phyloP scores from a whole-genome alignment of 2,329 filamentous ascomycete species.

The Xylaria sp. region DNA sequence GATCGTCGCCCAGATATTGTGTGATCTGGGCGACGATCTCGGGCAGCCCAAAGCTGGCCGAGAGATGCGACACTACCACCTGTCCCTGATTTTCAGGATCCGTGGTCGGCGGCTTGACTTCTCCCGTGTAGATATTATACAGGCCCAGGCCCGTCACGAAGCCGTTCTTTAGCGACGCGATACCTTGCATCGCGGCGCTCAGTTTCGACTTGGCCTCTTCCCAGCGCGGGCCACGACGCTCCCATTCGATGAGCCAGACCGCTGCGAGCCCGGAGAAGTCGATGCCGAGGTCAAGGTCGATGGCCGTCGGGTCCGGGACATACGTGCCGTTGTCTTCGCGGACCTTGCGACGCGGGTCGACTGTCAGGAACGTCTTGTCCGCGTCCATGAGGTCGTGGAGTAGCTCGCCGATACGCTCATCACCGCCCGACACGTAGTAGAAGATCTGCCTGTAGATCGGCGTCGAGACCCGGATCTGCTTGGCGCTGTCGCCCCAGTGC shows the following conservation, averaged over 20 bases:
- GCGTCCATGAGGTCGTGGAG: conserved; percentile 64
- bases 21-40: conserved; percentile 68
- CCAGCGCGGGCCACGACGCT: conserved; percentile 65
- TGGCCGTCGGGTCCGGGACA: conserved; percentile 56
- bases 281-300: conserved; percentile 66
- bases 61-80: conserved; percentile 66
- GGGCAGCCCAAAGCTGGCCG: conserved; percentile 67
- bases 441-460: conserved; percentile 68
- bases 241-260: conserved; percentile 70
- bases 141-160: conserved; percentile 67
- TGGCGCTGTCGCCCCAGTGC: conserved; percentile 70
- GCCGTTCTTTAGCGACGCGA: conserved; percentile 66
- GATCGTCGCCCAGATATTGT: conserved; percentile 59
- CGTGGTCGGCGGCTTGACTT: conserved; percentile 62
- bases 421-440: conserved; percentile 67
- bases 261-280: conserved; percentile 69
- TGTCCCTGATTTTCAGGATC: conserved; percentile 64
- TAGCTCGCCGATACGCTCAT: conserved; percentile 67
- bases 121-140: conserved; percentile 62
- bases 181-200: conserved; percentile 60
- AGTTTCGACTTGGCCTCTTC: conserved; percentile 64
- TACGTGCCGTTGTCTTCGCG: conserved; percentile 60
- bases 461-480: conserved; percentile 70
- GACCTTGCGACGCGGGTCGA: conserved; percentile 70
- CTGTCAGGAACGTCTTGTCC: conserved; percentile 62